Base-by-base conservation (phyloP, 495 filamentous ascomycete species). In the Cercophora sp. region DNA sequence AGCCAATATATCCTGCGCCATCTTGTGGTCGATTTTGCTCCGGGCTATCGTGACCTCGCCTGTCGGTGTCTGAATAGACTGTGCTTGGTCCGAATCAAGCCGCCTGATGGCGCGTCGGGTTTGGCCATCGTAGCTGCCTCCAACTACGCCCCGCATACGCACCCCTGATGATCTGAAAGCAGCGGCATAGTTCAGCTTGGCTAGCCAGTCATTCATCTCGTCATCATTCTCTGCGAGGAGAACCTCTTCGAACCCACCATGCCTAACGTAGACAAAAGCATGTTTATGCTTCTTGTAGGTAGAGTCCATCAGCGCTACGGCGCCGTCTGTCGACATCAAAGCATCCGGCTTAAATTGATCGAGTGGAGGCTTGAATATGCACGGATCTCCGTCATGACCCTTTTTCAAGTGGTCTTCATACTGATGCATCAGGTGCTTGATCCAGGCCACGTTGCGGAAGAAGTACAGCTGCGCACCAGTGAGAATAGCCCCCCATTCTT, bases 171-270 rank as follows among this genome's bases (percentile, higher is more conserved):
- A 91, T 51, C 88, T 80, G 71, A 96, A 97, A 1, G 93, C 88
- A 8, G 93, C 88, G 25, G 92, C 91, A 67, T 96, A 96, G 62
- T 99, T 99, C 32, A 99, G 78, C 59, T 96, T 95, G 4, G 86
- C 88, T 20, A 99, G 72, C 93, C 93, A 99, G 61, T 99, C 93
- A 62, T 96, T 94, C 82, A 96, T 89, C 46, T 97, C 94, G 3
- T 74, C 70, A 54, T 97, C 94, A 24, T 79, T 87, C 54, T 94
- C 87, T 3, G 93, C 91, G 18, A 99, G 75, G 48, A 99, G 87
- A 10, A 87, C 84, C 63, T 99, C 93, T 62, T 97, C 92, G 15
- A 94, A 72, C 0, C 89, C 86, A 46, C 89, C 88, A 51, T 90
- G 88, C n/a, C 89, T 79, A 37, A 95, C 86, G 57, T 96, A 91